These are phyloP conservation scores for Phytopythium mirpurense DNA, from an alignment of 352 stramenopile species.

Conservation along the genomic window DNA sequence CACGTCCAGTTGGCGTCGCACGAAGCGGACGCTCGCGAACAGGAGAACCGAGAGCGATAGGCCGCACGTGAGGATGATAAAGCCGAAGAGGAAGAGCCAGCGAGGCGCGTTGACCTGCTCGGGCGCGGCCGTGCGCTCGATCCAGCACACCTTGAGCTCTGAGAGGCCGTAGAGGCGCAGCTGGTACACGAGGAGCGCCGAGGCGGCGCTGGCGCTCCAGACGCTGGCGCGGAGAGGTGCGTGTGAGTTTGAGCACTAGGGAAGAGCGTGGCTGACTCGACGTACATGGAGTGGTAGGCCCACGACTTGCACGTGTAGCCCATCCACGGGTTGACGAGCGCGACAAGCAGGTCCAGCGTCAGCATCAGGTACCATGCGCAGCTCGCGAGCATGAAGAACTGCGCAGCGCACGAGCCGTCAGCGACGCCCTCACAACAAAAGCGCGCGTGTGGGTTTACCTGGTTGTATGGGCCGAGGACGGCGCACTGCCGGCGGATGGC, in stretches of 20 bases:
- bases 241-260: not conserved
- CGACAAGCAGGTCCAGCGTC: constrained; percentile 74
- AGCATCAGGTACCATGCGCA: constrained; percentile 84
- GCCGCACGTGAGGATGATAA: constrained; percentile 42
- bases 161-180: constrained; percentile 56
- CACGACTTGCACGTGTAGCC: constrained; percentile 83
- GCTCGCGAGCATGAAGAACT: constrained; percentile 75
- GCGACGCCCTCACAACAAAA: too few relatives aligned
- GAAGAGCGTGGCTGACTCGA: too few relatives aligned
- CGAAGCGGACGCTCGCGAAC: constrained; percentile 83
- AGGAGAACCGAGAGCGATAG: constrained; percentile 69
- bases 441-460: constrained; percentile 25
- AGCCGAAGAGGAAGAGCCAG: constrained; percentile 60
- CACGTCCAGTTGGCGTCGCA: constrained; percentile 74
- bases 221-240: constrained; percentile 25
- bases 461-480: constrained; percentile 56
- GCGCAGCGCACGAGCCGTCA: not conserved
- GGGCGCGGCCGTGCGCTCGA: constrained; percentile 42
- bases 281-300: constrained; percentile 79
- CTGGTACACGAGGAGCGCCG: constrained; percentile 57
- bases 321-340: constrained; percentile 86
- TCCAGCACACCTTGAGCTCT: constrained; percentile 74
- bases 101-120: constrained; percentile 48
- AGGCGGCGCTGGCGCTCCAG: constrained; percentile 63
- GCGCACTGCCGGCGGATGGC: constrained; percentile 33